Base-by-base conservation (phyloP, 2,329 filamentous ascomycete genomes). In the Zasmidium cellare region DNA sequence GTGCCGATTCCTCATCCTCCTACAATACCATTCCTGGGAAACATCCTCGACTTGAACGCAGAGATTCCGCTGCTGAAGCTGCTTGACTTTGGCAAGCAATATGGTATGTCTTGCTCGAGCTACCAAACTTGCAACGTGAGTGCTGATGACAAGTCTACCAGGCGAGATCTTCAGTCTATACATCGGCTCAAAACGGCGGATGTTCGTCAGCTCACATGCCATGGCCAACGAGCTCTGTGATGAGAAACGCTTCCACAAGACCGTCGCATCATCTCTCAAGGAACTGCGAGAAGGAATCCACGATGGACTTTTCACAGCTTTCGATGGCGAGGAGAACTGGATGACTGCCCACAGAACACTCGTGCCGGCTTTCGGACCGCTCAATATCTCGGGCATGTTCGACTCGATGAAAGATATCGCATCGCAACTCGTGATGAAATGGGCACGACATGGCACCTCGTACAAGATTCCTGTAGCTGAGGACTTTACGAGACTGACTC, bases 401-500 rank as follows among this genome's bases (percentile, higher is more conserved):
- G 58, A 62, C 23, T 87, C 46, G 24, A 72, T 72, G 70, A 62
- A 71, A 25, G 71, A 72, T 41, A 69, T 74, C 31, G 64, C 65
- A 18, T 61, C 65, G 1, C 73, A 76, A 52, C 61, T 76, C 22
- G 61, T 73, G 7, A 46, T 75, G 35, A 71, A 69, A 45, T 73
- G 67, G 68, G 70, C 67, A 22, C 72, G 77, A 19, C 69, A 75
- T 63, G 88, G 88, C 0, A 75, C 84, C 1, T 71, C 77, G 1
- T 71, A 79, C 46, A 76, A 81, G 9, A 87, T 92, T 57, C 75
- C 79, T 46, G 82, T 84, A 0, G 80, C 83, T 0, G 85, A 88
- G 18, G 87, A 90, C 71, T 89, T 90, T 61, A 90, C 88, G 2
- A 82, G 88, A n/a, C 75, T 91, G 28, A 85, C 88, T 0, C 80